These are phyloP conservation scores for Ceratobasidium sp. DNA, from an alignment of 1,284 basidiomycete genomes.

Conservation along the genomic window DNA sequence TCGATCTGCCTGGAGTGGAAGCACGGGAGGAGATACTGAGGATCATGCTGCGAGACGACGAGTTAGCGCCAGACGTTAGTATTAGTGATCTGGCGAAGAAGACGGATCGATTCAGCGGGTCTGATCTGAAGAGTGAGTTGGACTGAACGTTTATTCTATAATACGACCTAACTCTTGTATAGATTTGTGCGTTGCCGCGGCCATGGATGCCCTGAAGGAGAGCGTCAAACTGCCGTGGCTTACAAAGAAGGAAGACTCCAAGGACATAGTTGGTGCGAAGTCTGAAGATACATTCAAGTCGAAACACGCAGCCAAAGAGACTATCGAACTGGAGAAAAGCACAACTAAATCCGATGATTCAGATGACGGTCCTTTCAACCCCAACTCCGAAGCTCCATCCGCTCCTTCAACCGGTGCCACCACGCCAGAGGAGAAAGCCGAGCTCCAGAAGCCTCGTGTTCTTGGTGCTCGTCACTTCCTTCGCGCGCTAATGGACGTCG, in stretches of 20 bases:
- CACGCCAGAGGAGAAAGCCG: slow-evolving; percentile 42
- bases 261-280: neutral
- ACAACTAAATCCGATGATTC: neutral
- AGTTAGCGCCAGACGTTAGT: slow-evolving; percentile 75
- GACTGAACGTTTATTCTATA: neutral
- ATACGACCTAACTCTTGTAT: slow-evolving; percentile 41
- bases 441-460: slow-evolving; percentile 56
- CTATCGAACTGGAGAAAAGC: neutral
- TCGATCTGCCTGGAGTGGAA: slow-evolving; percentile 81
- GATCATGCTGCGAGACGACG: slow-evolving; percentile 84
- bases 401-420: slow-evolving; percentile 45
- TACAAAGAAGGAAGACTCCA: slow-evolving; percentile 52
- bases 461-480: slow-evolving; percentile 77
- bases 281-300: neutral
- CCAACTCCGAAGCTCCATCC: neutral
- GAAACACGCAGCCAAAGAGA: neutral
- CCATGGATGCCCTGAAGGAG: slow-evolving; percentile 89
- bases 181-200: slow-evolving; percentile 92
- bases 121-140: slow-evolving; percentile 88
- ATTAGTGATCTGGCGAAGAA: slow-evolving; percentile 73
- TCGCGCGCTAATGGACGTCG: slow-evolving; percentile 86
- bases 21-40: slow-evolving; percentile 86
- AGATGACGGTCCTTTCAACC: neutral
- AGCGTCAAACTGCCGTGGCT: slow-evolving; percentile 78
- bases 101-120: slow-evolving; percentile 90